These are phyloP conservation scores for Monosporascus sp. DNA, from an alignment of 2,329 filamentous ascomycete species.

Conservation along the genomic window DNA sequence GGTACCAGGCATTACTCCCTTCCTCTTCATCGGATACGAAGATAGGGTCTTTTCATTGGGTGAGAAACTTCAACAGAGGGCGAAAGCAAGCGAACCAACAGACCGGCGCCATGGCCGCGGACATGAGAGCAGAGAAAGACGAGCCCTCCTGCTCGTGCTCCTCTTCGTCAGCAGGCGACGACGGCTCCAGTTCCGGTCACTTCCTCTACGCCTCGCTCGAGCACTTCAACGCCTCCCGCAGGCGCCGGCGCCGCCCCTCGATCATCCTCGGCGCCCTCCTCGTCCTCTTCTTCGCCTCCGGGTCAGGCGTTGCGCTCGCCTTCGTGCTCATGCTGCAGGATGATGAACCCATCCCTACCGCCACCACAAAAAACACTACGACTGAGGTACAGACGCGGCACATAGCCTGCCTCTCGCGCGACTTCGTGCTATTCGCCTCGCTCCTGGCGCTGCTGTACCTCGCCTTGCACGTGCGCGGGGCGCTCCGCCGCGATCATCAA, in stretches of 20 bases:
- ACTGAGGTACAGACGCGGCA: background rate
- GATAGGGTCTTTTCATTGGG: too few species aligned
- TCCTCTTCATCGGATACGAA: too few species aligned
- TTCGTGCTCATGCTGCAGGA: conserved; percentile 20
- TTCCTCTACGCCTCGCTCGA: conserved; percentile 19
- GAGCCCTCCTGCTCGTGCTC: too few species aligned
- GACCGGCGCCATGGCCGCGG: too few species aligned
- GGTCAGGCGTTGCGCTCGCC: conserved; percentile 21
- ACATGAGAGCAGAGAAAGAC: too few species aligned
- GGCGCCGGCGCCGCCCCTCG: conserved; percentile 14
- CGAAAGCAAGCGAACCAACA: too few species aligned
- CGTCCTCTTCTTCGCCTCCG: conserved; percentile 23
- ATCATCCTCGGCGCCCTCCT: conserved; percentile 23
- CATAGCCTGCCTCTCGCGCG: conserved; percentile 20
- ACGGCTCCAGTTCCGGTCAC: conserved; percentile 6
- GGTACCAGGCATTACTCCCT: too few species aligned
- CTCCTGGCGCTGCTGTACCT: conserved; percentile 21
- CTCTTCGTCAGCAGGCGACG: conserved; percentile 8
- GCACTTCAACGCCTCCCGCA: conserved; percentile 15
- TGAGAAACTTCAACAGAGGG: too few species aligned
- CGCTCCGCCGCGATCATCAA: conserved; percentile 1
- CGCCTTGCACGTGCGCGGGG: conserved; percentile 22
- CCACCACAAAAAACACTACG: too few species aligned
- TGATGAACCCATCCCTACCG: background rate
- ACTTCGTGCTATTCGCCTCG: conserved; percentile 25